These are phyloP conservation scores for Chamaenerion angustifolium DNA, from an alignment of 345 rosid genomes.

Conservation along the genomic window DNA sequence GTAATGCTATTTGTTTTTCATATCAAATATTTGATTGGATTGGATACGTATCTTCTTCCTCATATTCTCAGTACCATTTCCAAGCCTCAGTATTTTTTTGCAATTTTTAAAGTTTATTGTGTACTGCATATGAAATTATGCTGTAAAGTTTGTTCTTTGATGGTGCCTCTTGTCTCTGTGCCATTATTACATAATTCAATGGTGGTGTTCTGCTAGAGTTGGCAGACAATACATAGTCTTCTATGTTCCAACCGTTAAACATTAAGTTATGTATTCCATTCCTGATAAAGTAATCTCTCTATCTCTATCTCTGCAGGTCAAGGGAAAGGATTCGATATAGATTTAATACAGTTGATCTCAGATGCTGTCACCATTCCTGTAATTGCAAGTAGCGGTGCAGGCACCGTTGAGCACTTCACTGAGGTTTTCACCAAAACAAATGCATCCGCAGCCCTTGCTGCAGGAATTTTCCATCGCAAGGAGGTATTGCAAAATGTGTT, in stretches of 20 bases:
- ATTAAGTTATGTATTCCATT: too few relatives aligned
- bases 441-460: conserved; percentile 96
- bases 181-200: too few relatives aligned
- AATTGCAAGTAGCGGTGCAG: conserved; percentile 98
- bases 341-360: conserved; percentile 63
- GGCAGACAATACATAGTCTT: too few relatives aligned
- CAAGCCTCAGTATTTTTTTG: too few relatives aligned
- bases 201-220: too few relatives aligned
- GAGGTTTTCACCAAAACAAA: conserved; percentile 68
- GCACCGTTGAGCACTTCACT: conserved; percentile 61
- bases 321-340: conserved; percentile 85
- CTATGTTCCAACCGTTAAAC: too few relatives aligned
- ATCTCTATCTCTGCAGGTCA: conserved; percentile 49
- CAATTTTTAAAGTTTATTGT: too few relatives aligned
- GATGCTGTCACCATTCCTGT: conserved; percentile 92
- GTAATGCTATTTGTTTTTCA: conserved; percentile 20
- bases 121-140: too few relatives aligned
- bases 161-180: too few relatives aligned
- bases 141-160: too few relatives aligned
- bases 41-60: not conserved
- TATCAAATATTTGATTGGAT: not conserved
- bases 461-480: conserved; percentile 93
- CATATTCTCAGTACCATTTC: not conserved
- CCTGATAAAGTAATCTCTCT: not conserved
- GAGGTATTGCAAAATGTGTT: conserved; percentile 33